Percentiles rank a stretch among this genome's conserved stretches.
Conservation (phyloP, 768 basidiomycete species). For the Pleurotus platypus region DNA sequence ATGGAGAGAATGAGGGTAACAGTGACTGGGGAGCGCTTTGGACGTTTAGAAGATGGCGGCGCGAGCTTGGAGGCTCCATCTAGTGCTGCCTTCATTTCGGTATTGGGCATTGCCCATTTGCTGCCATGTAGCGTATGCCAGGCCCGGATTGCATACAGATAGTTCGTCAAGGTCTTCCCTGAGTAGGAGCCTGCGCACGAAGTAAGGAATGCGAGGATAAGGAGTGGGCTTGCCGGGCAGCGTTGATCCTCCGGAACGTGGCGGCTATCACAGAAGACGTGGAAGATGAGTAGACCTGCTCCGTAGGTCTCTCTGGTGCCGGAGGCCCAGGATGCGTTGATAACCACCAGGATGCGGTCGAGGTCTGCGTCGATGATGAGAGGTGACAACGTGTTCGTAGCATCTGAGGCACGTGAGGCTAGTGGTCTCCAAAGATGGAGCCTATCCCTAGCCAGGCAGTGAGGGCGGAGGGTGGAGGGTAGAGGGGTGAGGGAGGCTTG, state of each 20-base stretch:
- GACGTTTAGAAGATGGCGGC: conserved; percentile 23
- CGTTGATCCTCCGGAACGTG: conserved; percentile 26
- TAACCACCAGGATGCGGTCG: conserved; percentile 18
- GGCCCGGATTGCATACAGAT: conserved; percentile 32
- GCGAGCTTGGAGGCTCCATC: conserved; percentile 23
- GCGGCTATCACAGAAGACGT: conserved; percentile 33
- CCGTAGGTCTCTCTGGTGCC: conserved; percentile 33
- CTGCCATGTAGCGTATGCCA: conserved; percentile 45
- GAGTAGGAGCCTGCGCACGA: conserved; percentile 27
- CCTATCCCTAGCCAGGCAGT: conserved; percentile 21
- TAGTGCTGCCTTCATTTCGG: conserved; percentile 22
- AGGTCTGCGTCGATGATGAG: conserved; percentile 17
- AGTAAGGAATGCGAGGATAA: conserved; percentile 28
- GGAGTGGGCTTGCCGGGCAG: conserved; percentile 18
- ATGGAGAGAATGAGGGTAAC: conserved; percentile 19
- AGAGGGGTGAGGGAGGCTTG: not conserved
- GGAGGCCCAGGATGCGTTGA: conserved; percentile 22
- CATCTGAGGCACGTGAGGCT: not conserved
- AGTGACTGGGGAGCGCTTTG: conserved; percentile 27
- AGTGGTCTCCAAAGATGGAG: conserved; percentile 20
- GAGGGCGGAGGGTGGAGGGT: conserved; percentile 14
- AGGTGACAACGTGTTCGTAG: not conserved
- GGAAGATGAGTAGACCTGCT: conserved; percentile 30
- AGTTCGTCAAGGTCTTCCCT: conserved; percentile 29
- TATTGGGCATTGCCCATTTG: conserved; percentile 21